phyloP scores from a whole-genome alignment of 345 rosid species.

The Citrus glauca region DNA sequence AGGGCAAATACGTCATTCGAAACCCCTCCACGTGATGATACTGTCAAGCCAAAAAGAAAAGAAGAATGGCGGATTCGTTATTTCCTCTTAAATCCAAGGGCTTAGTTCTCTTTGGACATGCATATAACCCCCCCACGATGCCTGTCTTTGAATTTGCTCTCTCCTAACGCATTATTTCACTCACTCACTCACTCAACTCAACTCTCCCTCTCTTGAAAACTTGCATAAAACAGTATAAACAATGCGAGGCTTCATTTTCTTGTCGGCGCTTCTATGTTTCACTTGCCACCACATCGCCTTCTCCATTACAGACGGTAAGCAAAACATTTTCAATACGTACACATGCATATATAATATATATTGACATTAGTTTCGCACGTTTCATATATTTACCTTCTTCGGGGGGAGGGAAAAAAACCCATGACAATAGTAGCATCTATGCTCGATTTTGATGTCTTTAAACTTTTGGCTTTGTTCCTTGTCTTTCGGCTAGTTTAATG shows the following conservation, averaged over 20 bases:
- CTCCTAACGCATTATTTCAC: not conserved
- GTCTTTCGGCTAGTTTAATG: not conserved
- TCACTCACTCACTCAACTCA: not conserved
- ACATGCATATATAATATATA: not conserved
- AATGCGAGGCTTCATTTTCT: slow-evolving; percentile 33
- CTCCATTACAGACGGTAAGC: slow-evolving; percentile 48
- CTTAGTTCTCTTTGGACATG: slow-evolving; percentile 8
- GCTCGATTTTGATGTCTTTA: not conserved
- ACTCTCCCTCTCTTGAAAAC: not conserved
- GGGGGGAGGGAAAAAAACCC: not conserved
- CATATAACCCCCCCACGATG: slow-evolving; percentile 30
- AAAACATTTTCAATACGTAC: not conserved
- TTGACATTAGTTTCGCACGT: too few species aligned
- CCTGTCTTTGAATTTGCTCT: not conserved
- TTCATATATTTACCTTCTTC: not conserved
- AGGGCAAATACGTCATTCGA: slow-evolving; percentile 1
- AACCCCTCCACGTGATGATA: slow-evolving; percentile 1
- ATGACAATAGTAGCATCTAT: not conserved
- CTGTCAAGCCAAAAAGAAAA: too few species aligned
- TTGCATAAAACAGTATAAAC: not conserved
- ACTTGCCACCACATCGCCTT: slow-evolving; percentile 29
- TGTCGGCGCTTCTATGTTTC: slow-evolving; percentile 46
- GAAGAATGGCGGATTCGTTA: slow-evolving; percentile 16
- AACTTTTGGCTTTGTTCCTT: not conserved
- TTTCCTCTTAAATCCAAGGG: slow-evolving; percentile 14